Percentiles rank a stretch among this genome's conserved stretches.
These are phyloP conservation scores for Eimeria acervulina DNA, from an alignment of 169 alveolate species.

Conservation along the genomic window DNA sequence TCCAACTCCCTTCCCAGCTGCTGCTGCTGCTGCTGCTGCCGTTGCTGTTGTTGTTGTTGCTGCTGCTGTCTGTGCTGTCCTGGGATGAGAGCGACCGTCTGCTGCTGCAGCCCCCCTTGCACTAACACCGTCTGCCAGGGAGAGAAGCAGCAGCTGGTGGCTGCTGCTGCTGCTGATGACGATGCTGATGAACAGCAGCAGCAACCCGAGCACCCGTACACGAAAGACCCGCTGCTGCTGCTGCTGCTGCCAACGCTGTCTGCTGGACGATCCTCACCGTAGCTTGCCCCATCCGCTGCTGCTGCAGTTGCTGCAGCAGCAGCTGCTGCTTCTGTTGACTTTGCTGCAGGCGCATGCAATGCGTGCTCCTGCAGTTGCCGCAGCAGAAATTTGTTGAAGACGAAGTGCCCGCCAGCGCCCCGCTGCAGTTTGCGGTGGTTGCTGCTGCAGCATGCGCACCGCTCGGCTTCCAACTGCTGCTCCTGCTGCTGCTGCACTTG, in stretches of 20 bases:
- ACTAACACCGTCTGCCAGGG: slow-evolving; percentile 39
- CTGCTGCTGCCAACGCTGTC: not conserved
- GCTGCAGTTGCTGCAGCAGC: not conserved
- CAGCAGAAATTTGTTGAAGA: slow-evolving; percentile 67
- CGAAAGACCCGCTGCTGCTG: not conserved
- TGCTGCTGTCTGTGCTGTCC: slow-evolving; percentile 39
- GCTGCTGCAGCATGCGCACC: slow-evolving; percentile 55
- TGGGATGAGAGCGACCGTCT: slow-evolving; percentile 15
- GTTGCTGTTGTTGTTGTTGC: slow-evolving; percentile 29
- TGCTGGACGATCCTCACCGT: not conserved
- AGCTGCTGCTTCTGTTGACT: not conserved
- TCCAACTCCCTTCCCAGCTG: not conserved
- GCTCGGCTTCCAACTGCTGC: not conserved
- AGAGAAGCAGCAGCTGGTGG: slow-evolving; percentile 35
- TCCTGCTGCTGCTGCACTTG: slow-evolving; percentile 21
- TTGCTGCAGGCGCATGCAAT: not conserved
- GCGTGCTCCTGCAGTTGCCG: slow-evolving; percentile 34
- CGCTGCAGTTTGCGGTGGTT: not conserved
- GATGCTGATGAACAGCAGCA: slow-evolving; percentile 57
- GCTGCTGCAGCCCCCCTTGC: slow-evolving; percentile 69
- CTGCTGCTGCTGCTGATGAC: slow-evolving; percentile 17
- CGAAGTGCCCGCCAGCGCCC: slow-evolving; percentile 53
- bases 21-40: slow-evolving; percentile 52
- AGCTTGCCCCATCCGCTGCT: not conserved
- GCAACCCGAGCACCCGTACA: not conserved